Evolutionary conservation across 257 asterid genomes (phyloP).

Genomic region (Primulina eburnea): DNA sequence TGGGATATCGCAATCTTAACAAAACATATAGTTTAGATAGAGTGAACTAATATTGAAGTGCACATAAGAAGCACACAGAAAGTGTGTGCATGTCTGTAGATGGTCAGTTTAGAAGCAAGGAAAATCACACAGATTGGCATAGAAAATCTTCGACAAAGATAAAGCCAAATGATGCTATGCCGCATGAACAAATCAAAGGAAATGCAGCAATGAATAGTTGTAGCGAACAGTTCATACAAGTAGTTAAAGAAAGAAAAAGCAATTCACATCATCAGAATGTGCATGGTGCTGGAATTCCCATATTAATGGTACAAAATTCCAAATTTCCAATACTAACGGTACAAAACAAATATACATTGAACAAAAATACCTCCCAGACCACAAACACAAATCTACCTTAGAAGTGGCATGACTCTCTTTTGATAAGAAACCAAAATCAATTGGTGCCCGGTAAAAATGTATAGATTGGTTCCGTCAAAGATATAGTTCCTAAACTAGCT

Average conservation of each 20-base stretch:
- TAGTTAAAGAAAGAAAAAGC: not conserved
- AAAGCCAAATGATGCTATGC: not conserved
- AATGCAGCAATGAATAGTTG: no score
- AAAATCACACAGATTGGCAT: conserved; percentile 1
- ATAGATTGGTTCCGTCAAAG: no score
- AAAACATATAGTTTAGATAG: not conserved
- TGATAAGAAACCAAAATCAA: not conserved
- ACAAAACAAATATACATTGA: not conserved
- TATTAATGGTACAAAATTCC: not conserved
- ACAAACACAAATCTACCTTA: not conserved
- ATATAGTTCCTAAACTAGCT: no score
- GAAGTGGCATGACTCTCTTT: not conserved
- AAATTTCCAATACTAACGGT: no score
- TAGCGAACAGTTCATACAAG: no score
- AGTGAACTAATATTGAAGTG: conserved; percentile 4
- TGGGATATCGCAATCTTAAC: not conserved
- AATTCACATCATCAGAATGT: not conserved
- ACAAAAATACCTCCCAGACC: not conserved
- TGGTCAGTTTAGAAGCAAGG: conserved; percentile 4
- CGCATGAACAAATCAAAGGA: no score
- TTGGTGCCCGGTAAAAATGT: no score
- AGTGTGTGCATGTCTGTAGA: not conserved
- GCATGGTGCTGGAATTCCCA: no score
- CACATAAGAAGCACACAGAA: conserved; percentile 10
- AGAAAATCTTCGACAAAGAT: conserved; percentile 9